Evolutionary conservation across 2,329 filamentous ascomycete species (phyloP), one percentile per base, ranked within the genome.

Genomic region (Scolecobasidium constrictum): DNA sequence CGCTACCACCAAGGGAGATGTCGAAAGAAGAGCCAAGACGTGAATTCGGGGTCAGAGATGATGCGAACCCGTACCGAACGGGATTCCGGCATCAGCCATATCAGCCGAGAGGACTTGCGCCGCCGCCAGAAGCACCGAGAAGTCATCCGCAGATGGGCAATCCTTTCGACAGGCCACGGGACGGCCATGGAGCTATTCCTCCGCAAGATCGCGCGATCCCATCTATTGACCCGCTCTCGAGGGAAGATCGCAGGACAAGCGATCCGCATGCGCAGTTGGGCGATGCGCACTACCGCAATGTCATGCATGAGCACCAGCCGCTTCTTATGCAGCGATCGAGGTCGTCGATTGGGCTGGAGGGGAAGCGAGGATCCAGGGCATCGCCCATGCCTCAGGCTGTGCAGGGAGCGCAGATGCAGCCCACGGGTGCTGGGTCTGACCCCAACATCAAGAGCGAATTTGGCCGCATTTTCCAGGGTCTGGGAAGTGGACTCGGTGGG

Each of bases 401-500:
- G 1, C 88, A 95, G 57, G 90, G 90, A 17, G 88, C 85, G 1
- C 88, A 94, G 58, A 78, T 81, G 13, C 83, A 87, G 52, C 75
- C 83, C 31, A 74, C 83, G 42, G 85, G 83, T 3, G 85, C 86
- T 4, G 77, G 79, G 12, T 83, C 81, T 13, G 87, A 94, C 58
- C 83, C 86, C 9, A 83, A 83, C 35, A 94, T 95, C 56, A 94
- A 95, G 69, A 93, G 81, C 57, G 90, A 95, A 58, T 88, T 95
- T 58, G 88, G 88, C 20, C 81, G 86, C 48, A 94, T 95, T 72
- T 95, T 94, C 63, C 86, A 86, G 15, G 90, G 90, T n/a, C 86
- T 96, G 50, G 88, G 79, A 13, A 80, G 77, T 58, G 79, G 79
- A 26, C 68, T 81, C 15, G 68, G 68, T 15, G 68, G 69, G 13